A percentile compares a stretch with the other conserved stretches of the same genome.
Evolutionary conservation across 2,329 filamentous ascomycete genomes (phyloP).

Genomic region (Cladosporium austrohemisphaericum): DNA sequence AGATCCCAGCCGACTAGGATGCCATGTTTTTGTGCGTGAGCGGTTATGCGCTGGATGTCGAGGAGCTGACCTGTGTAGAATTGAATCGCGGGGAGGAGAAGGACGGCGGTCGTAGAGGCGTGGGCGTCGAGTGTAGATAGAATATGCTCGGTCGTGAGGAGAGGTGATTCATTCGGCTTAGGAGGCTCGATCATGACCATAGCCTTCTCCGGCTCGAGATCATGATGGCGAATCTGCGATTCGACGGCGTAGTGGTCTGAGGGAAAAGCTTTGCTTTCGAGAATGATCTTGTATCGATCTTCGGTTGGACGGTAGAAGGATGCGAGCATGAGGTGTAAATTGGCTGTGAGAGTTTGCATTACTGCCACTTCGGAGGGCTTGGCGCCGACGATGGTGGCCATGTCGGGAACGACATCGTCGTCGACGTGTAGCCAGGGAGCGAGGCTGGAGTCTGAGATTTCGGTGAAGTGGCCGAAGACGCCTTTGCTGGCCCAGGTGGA

Average conservation of each 20-base stretch:
- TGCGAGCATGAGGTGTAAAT: slow-evolving; percentile 77
- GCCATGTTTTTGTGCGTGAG: slow-evolving; percentile 65
- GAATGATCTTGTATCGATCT: slow-evolving; percentile 70
- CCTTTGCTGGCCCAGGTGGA: slow-evolving; percentile 81
- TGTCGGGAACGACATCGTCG: slow-evolving; percentile 66
- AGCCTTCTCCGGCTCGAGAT: slow-evolving; percentile 60
- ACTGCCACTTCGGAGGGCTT: slow-evolving; percentile 70
- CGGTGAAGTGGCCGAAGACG: slow-evolving; percentile 76
- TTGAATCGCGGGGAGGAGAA: slow-evolving; percentile 82
- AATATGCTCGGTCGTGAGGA: slow-evolving; percentile 65
- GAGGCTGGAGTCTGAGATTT: slow-evolving; percentile 64
- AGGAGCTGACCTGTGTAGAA: slow-evolving; percentile 89
- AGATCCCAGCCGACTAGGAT: slow-evolving; percentile 83
- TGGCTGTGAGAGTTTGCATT: slow-evolving; percentile 83
- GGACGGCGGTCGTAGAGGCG: slow-evolving; percentile 65
- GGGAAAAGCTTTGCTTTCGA: slow-evolving; percentile 88
- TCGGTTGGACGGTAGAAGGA: slow-evolving; percentile 73
- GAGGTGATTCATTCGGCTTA: slow-evolving; percentile 43
- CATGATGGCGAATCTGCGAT: slow-evolving; percentile 72
- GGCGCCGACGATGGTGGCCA: slow-evolving; percentile 72
- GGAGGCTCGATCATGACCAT: slow-evolving; percentile 71
- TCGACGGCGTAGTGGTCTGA: slow-evolving; percentile 85
- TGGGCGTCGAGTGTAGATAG: slow-evolving; percentile 70
- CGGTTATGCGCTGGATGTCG: slow-evolving; percentile 76
- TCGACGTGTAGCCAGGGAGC: slow-evolving; percentile 75